Conservation (phyloP, 176 grass and related monocot species). For the Carex littledalei region DNA sequence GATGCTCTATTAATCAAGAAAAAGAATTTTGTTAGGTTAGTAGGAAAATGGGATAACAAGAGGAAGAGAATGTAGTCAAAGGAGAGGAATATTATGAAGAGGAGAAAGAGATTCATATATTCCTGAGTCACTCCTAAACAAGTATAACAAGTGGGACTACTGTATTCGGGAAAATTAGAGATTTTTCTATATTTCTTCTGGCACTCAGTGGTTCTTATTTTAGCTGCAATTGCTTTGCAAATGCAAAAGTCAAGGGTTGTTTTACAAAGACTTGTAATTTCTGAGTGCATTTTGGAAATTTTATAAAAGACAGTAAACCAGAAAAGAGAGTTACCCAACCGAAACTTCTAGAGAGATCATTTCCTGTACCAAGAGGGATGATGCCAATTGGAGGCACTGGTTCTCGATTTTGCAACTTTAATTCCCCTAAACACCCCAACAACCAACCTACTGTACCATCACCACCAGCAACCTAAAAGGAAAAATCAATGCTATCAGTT, state of each 20-base stretch:
- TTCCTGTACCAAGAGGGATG: slow-evolving; percentile 93
- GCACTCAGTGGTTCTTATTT: neutral
- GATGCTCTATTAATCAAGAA: no score
- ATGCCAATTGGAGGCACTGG: slow-evolving; percentile 68
- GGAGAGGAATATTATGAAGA: neutral
- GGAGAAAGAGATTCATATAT: neutral
- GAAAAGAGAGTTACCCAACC: slow-evolving; percentile 71
- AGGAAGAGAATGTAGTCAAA: neutral
- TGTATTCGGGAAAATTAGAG: neutral
- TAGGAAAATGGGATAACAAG: neutral
- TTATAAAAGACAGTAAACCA: neutral
- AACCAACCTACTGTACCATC: slow-evolving; percentile 79
- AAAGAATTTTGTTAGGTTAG: neutral
- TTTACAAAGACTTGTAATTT: neutral
- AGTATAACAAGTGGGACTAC: neutral
- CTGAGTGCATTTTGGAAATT: neutral
- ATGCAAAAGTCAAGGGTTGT: neutral
- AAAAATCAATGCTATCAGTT: slow-evolving; percentile 22
- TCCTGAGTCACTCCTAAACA: neutral
- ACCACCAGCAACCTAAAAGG: slow-evolving; percentile 78
- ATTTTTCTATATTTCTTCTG: neutral
- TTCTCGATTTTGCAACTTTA: slow-evolving; percentile 53
- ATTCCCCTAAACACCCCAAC: slow-evolving; percentile 64
- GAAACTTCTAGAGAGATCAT: slow-evolving; percentile 94
- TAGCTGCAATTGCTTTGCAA: neutral